Evolutionary conservation across 345 rosid species (phyloP), one percentile per base, ranked within the genome.

Genomic region (Lagerstroemia speciosa): DNA sequence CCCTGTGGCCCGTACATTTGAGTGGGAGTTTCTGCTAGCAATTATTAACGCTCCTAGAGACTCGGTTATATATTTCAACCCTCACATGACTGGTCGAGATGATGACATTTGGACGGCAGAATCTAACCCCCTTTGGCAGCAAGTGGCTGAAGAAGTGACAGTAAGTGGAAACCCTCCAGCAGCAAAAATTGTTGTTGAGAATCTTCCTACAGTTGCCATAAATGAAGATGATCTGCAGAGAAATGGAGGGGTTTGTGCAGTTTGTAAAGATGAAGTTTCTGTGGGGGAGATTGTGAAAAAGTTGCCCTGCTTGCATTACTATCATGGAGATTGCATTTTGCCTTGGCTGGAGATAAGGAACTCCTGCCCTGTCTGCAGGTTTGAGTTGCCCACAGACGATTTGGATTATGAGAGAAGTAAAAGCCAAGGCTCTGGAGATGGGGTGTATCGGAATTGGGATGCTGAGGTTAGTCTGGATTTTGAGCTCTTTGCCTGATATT

Each of bases 321-420:
- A 79, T 70, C 87, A 84, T 66, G 80, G 76, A 48, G 87, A 81
- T 0, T 84, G 87, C 74, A 84, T 84, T 17, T 15, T 76, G 10
- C 87, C 87, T 1, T 84, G 87, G 87, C 65, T 84, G 55, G 80
- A 72, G 62, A 72, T 84, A 40, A 70, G 85, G 72, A 84, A 84
- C 64, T 77, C 87, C 12, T 84, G 87, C 55, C 87, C 87, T 0
- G 78, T 84, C 72, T 84, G 87, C 71, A 77, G 85, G 41, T 79
- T 72, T 67, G 87, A 84, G 77, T 60, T 83, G 60, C 86, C 86
- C 67, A 81, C 80, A 20, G 90, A 85, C 77, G 85, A 83, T 71
- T 41, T 68, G 61, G 83, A 81, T 24, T 81, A 76, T 34, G 89
- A 81, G 79, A 71, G 77, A 67, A 74, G 65, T 66, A 74, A 73